Percentiles rank a stretch among this genome's conserved stretches.
Conservation (phyloP, 768 basidiomycete genomes). For the Boletus rubropictus region DNA sequence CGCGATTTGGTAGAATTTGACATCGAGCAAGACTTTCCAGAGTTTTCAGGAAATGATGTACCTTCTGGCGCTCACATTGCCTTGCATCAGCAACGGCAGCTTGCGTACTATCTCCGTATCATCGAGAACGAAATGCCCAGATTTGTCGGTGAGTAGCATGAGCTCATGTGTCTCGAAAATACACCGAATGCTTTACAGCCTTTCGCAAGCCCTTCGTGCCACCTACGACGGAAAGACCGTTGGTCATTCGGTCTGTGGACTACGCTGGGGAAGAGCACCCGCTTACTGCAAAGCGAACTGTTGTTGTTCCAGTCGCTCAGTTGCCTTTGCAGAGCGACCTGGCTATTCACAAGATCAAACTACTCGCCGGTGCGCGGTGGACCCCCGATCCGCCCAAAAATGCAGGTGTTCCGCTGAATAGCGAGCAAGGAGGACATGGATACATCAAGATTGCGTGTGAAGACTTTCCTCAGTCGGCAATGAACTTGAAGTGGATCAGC, state of each 20-base stretch:
- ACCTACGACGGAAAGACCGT: slow-evolving; percentile 50
- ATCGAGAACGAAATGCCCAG: slow-evolving; percentile 88
- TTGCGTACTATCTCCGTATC: slow-evolving; percentile 72
- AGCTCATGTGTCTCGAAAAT: slow-evolving; percentile 5
- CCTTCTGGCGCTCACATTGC: slow-evolving; percentile 66
- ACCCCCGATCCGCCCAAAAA: slow-evolving; percentile 65
- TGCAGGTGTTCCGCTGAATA: slow-evolving; percentile 46
- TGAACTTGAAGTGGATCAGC: slow-evolving; percentile 94
- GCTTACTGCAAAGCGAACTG: slow-evolving; percentile 59
- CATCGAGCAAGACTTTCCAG: slow-evolving; percentile 33
- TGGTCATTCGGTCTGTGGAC: slow-evolving; percentile 68
- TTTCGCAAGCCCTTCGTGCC: slow-evolving; percentile 77
- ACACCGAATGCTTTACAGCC: slow-evolving; percentile 38
- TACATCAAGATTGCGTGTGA: slow-evolving; percentile 91
- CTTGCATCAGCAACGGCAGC: slow-evolving; percentile 67
- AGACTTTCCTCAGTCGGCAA: slow-evolving; percentile 69
- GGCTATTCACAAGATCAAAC: slow-evolving; percentile 78
- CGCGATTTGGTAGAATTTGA: slow-evolving; percentile 32
- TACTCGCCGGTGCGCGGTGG: slow-evolving; percentile 89
- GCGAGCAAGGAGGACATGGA: slow-evolving; percentile 54
- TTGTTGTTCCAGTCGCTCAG: slow-evolving; percentile 69
- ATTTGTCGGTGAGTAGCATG: slow-evolving; percentile 60
- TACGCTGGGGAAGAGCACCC: slow-evolving; percentile 78
- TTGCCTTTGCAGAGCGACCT: slow-evolving; percentile 60
- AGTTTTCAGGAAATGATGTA: slow-evolving; percentile 48